A percentile compares a stretch with the other conserved stretches of the same genome.
Evolutionary conservation across 805 yeast genomes (phyloP).

Genomic region (Candida ortonii): DNA sequence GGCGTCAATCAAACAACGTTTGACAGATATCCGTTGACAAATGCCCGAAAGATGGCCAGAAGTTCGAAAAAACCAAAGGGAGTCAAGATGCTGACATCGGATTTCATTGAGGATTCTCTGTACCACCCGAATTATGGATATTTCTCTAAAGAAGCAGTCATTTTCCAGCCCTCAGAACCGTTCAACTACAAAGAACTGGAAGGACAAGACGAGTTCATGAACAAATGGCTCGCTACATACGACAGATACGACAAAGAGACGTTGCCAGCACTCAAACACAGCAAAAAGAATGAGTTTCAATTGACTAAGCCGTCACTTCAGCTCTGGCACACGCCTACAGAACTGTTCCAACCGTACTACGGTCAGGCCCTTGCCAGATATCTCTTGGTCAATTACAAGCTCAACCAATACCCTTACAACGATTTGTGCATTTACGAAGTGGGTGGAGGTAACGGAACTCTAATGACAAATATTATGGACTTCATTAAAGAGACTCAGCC

Average conservation of each 20-base stretch:
- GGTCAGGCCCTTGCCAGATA: slow-evolving; percentile 86
- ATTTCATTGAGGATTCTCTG: slow-evolving; percentile 80
- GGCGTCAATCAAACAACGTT: slow-evolving; percentile 36
- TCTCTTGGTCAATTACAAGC: slow-evolving; percentile 65
- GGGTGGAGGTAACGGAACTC: slow-evolving; percentile 89
- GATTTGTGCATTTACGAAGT: slow-evolving; percentile 79
- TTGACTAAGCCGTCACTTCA: slow-evolving; percentile 48
- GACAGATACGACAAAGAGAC: slow-evolving; percentile 43
- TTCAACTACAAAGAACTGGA: slow-evolving; percentile 56
- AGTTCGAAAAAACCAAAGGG: slow-evolving; percentile 51
- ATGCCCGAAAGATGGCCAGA: slow-evolving; percentile 33
- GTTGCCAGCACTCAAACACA: slow-evolving; percentile 22
- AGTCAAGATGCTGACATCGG: slow-evolving; percentile 70
- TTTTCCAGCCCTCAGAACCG: slow-evolving; percentile 64
- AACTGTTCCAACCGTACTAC: slow-evolving; percentile 76
- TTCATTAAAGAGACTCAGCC: slow-evolving; percentile 62
- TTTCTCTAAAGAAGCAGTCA: slow-evolving; percentile 73
- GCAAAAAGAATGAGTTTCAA: slow-evolving; percentile 21
- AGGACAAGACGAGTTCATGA: slow-evolving; percentile 69
- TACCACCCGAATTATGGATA: slow-evolving; percentile 84
- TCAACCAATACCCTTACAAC: slow-evolving; percentile 63
- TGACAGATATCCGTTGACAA: slow-evolving; percentile 43
- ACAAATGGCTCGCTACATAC: slow-evolving; percentile 64
- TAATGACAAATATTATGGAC: slow-evolving; percentile 72
- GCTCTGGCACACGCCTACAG: slow-evolving; percentile 89